phyloP scores from a whole-genome alignment of 148 eudicot genomes.

The Chenopodium formosanum region DNA sequence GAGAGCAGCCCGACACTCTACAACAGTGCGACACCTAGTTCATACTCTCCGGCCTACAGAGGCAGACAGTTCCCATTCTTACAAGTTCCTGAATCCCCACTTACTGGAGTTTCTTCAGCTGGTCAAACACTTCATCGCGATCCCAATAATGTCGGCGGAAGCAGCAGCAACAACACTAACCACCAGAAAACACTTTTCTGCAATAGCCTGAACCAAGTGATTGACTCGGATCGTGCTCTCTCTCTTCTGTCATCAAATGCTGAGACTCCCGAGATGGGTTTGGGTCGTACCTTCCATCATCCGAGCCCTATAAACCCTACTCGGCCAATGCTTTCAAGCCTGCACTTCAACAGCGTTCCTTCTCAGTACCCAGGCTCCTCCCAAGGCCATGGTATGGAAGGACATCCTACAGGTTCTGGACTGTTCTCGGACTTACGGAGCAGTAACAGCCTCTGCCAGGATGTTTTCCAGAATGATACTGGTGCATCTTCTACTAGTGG shows the following conservation, averaged over 20 bases:
- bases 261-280: constrained; percentile 44
- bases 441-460: constrained; percentile 39
- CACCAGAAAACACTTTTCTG: constrained; percentile 27
- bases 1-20: constrained; percentile 37
- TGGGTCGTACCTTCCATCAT: constrained; percentile 43
- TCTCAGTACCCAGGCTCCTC: constrained; percentile 25
- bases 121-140: constrained; percentile 42
- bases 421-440: constrained; percentile 14
- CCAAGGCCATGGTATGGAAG: constrained; percentile 30
- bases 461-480: constrained; percentile 39
- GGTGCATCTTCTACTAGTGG: constrained; percentile 53
- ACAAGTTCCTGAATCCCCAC: constrained; percentile 30
- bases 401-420: constrained; percentile 20
- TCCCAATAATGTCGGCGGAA: constrained; percentile 26
- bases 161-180: constrained; percentile 16
- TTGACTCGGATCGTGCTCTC: constrained; percentile 82
- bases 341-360: constrained; percentile 33
- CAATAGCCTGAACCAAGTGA: constrained; percentile 40
- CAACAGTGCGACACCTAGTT: constrained; percentile 27
- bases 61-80: constrained; percentile 54
- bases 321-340: constrained; percentile 27
- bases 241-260: constrained; percentile 98
- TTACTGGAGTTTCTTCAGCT: constrained; percentile 39
- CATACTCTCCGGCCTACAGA: constrained; percentile 36
- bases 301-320: constrained; percentile 27